Percentiles rank a stretch among this genome's conserved stretches.
phyloP scores from a whole-genome alignment of 2,329 filamentous ascomycete genomes.

The Penicillium hordei region DNA sequence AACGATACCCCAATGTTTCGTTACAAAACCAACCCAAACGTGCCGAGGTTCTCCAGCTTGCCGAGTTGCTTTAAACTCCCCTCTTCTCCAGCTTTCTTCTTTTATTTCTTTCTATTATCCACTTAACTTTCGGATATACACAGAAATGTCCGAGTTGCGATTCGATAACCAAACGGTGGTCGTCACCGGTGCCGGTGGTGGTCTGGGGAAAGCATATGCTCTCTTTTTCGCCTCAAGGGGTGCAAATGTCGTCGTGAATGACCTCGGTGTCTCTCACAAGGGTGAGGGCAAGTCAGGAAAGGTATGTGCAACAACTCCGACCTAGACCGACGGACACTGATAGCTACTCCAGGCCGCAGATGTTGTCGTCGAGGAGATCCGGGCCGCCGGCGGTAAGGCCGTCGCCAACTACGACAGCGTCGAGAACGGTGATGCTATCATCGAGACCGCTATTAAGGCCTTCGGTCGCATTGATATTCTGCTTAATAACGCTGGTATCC shows the following conservation, averaged over 20 bases:
- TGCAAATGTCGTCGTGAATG: constrained; percentile 94
- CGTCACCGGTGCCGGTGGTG: constrained; percentile 81
- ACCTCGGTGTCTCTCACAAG: constrained; percentile 88
- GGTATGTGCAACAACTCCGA: constrained; percentile 50
- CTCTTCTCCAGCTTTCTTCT: constrained; percentile 24
- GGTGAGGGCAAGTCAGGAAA: constrained; percentile 85
- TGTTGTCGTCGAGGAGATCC: constrained; percentile 54
- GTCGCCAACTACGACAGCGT: constrained; percentile 90
- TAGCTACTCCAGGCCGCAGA: constrained; percentile 59
- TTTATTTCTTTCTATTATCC: constrained; percentile 14
- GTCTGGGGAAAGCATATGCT: constrained; percentile 78
- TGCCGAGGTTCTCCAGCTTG: constrained; percentile 37
- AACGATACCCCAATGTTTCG: constrained; percentile 13
- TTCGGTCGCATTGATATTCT: constrained; percentile 80
- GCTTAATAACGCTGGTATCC: constrained; percentile 96
- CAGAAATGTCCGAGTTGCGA: constrained; percentile 67
- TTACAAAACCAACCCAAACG: constrained; percentile 22
- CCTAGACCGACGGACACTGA: constrained; percentile 28
- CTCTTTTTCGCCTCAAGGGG: constrained; percentile 89
- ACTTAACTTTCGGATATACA: constrained; percentile 16
- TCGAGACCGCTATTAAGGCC: constrained; percentile 59
- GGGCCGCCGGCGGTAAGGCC: constrained; percentile 85
- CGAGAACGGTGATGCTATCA: constrained; percentile 89
- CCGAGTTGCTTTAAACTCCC: constrained; percentile 34
- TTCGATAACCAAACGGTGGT: constrained; percentile 89